Percentiles rank a stretch among this genome's conserved stretches.
phyloP scores from a whole-genome alignment of 2,329 filamentous ascomycete genomes.

The Ophiostoma sp. region DNA sequence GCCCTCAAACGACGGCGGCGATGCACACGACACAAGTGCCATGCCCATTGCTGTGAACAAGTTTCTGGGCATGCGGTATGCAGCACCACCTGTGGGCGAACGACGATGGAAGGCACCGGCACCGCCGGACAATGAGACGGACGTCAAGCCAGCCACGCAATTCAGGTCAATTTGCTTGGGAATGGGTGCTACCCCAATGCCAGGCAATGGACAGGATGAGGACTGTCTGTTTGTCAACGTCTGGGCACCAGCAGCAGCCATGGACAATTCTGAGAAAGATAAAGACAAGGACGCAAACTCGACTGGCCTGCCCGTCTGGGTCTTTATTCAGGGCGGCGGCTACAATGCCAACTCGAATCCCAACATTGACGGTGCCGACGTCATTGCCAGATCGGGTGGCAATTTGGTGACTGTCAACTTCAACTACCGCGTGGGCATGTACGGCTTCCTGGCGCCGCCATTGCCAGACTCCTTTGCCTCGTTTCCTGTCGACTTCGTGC shows the following conservation, averaged over 20 bases:
- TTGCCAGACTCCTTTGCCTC: neutral
- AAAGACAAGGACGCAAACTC: neutral
- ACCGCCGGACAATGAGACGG: slow-evolving; percentile 37
- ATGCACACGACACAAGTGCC: neutral
- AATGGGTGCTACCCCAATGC: slow-evolving; percentile 36
- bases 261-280: neutral
- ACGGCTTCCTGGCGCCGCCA: slow-evolving; percentile 58
- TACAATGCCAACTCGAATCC: slow-evolving; percentile 48
- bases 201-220: slow-evolving; percentile 41
- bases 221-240: slow-evolving; percentile 71
- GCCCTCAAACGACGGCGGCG: slow-evolving; percentile 4
- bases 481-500: neutral
- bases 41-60: slow-evolving; percentile 34
- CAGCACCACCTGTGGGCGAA: slow-evolving; percentile 43
- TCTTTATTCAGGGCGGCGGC: slow-evolving; percentile 54
- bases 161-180: slow-evolving; percentile 37
- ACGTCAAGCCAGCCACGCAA: slow-evolving; percentile 32
- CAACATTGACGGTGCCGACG: slow-evolving; percentile 52
- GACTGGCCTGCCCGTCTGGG: slow-evolving; percentile 46
- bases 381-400: slow-evolving; percentile 42
- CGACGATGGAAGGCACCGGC: slow-evolving; percentile 45
- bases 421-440: slow-evolving; percentile 62
- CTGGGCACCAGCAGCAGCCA: slow-evolving; percentile 53
- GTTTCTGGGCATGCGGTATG: slow-evolving; percentile 48
- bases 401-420: slow-evolving; percentile 57